Base-by-base conservation (phyloP, 257 asterid genomes). In the Datura wrightii region DNA sequence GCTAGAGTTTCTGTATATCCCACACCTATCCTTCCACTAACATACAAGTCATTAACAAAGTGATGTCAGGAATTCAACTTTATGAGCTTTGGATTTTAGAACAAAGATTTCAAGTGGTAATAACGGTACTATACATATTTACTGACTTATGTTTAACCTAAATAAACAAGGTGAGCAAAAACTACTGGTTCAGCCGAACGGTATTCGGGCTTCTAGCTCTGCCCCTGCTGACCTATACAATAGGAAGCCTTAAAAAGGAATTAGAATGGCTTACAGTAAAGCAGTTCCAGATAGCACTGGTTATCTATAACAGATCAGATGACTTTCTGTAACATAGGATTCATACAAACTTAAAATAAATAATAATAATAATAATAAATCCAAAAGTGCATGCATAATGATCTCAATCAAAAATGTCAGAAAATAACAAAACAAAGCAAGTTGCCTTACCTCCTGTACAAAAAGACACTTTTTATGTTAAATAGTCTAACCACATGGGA, bases 401-500 rank as follows among this genome's bases (percentile, higher is more conserved):
- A 71, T 42, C 81, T 74, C 81, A 74, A 50, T 11, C 60, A 48
- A 74, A 48, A 11, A 13, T 78, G 48, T 11, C 44, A 52, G 48
- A 52, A 34, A 34, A 15, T 52, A 50, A 74, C 11, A 76, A 50
- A 52, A 52, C 5, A 52, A 52, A 78, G 46, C 16, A 78, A 78
- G 34, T 34, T 15, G 65, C 48, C 14, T 78, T 56, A 52, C 63
- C 11, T 78, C 15, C 46, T 15, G 10, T 52, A 78, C 82, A 78
- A 78, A 52, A 31, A 31, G 58, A 0, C 5, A 31, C 63, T 63
- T 46, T 19, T 24, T 69, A 63, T 52, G 36, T 50, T 62, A 6
- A 52, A 78, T 83, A 54, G 48, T 79, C 41, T 44, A 19, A 80
- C 65, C 54, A 81, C 44, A 19, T 81, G 81, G 96, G 87, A 92